A percentile compares a stretch with the other conserved stretches of the same genome.
These are phyloP conservation scores for Rhizopogon vesiculosus DNA, from an alignment of 768 basidiomycete species.

Conservation along the genomic window DNA sequence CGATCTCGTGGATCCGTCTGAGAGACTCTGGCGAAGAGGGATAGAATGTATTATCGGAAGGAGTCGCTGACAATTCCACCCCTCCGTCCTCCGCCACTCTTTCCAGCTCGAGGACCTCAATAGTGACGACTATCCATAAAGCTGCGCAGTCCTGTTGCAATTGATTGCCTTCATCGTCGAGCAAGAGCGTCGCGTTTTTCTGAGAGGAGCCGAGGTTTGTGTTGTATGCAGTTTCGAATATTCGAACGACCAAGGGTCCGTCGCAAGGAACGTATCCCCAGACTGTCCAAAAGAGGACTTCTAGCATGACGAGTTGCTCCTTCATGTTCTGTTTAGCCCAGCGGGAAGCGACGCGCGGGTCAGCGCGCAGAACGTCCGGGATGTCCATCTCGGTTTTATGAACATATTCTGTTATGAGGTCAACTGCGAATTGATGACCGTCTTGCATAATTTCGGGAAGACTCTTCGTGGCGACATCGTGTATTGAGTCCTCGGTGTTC, in stretches of 20 bases:
- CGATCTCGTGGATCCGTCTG: constrained; percentile 61
- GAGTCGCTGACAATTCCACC: constrained; percentile 49
- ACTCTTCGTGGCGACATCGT: constrained; percentile 47
- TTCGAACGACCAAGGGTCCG: constrained; percentile 61
- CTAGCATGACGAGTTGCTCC: constrained; percentile 78
- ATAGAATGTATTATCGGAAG: constrained; percentile 47
- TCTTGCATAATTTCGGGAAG: constrained; percentile 62
- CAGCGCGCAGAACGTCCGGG: constrained; percentile 45
- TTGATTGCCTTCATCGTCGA: constrained; percentile 68
- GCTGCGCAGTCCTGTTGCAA: constrained; percentile 64
- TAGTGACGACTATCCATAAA: constrained; percentile 72
- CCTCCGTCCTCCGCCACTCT: constrained; percentile 47
- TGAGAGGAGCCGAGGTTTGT: constrained; percentile 45
- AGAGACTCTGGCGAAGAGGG: constrained; percentile 59
- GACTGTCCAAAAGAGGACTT: constrained; percentile 87
- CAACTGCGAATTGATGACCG: constrained; percentile 54
- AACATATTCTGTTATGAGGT: constrained; percentile 13
- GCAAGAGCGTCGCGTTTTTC: constrained; percentile 39
- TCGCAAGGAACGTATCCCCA: constrained; percentile 69
- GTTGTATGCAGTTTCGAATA: constrained; percentile 49
- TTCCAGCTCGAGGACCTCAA: constrained; percentile 78
- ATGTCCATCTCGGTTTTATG: constrained; percentile 47
- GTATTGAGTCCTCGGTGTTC: constrained; percentile 48
- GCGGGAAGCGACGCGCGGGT: constrained; percentile 55
- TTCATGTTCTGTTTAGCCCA: constrained; percentile 73